These are phyloP conservation scores for Mortierella sp. DNA, from an alignment of 371 early-diverging fungal species.

Conservation along the genomic window DNA sequence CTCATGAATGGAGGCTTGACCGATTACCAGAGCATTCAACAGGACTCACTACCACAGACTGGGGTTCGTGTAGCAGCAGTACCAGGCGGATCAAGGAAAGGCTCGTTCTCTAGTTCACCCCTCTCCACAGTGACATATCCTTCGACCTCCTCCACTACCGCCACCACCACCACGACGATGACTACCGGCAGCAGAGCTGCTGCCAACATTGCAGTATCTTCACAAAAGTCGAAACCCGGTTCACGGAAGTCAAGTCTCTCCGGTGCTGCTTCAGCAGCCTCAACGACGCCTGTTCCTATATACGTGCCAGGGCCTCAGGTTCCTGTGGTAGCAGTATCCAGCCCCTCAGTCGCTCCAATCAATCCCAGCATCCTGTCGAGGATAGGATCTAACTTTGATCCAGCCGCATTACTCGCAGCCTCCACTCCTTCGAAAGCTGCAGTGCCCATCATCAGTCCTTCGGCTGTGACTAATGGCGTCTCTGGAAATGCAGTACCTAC, in stretches of 20 bases:
- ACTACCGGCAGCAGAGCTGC: background rate
- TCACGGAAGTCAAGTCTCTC: slow-evolving; percentile 35
- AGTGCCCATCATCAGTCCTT: too few species aligned
- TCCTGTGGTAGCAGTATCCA: background rate
- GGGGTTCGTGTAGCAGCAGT: slow-evolving; percentile 5
- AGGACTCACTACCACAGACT: background rate
- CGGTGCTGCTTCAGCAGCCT: slow-evolving; percentile 1
- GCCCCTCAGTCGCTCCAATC: slow-evolving; percentile 14
- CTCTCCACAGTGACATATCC: slow-evolving; percentile 40
- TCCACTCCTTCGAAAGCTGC: slow-evolving; percentile 6
- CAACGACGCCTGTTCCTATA: background rate
- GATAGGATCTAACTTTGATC: slow-evolving; percentile 53
- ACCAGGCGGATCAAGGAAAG: slow-evolving; percentile 24
- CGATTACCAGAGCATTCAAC: slow-evolving; percentile 10
- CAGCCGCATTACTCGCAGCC: slow-evolving; percentile 36
- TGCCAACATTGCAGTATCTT: background rate
- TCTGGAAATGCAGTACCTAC: background rate
- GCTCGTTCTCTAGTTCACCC: slow-evolving; percentile 44
- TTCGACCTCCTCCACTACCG: background rate
- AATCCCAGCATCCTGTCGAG: slow-evolving; percentile 46
- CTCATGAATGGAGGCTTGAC: slow-evolving; percentile 16
- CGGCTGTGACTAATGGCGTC: background rate
- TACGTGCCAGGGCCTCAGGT: slow-evolving; percentile 4
- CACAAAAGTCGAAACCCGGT: slow-evolving; percentile 14
- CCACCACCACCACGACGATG: background rate